Evolutionary conservation across 2,329 filamentous ascomycete genomes (phyloP).

Genomic region (Phyllosticta citrichinensis): DNA sequence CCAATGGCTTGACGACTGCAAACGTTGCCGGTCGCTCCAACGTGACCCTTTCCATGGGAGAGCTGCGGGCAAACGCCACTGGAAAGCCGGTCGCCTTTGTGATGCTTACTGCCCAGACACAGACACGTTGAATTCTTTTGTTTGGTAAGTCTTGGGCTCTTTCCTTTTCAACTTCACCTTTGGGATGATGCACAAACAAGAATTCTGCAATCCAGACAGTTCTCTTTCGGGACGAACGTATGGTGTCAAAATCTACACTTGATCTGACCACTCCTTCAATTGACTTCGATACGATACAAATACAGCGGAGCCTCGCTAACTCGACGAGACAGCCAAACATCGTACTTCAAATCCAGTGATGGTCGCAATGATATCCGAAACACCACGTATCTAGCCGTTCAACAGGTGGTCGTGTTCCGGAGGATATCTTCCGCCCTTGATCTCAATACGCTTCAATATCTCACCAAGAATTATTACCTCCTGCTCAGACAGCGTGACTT

Average conservation of each 20-base stretch:
- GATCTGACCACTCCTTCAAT: slow-evolving; percentile 29
- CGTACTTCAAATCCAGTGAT: neutral
- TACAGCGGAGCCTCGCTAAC: slow-evolving; percentile 4
- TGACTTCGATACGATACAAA: neutral
- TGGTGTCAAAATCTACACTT: slow-evolving; percentile 42
- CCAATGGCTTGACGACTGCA: no score
- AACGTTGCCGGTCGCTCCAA: no score
- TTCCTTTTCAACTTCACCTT: neutral
- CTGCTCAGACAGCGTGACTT: slow-evolving; percentile 33
- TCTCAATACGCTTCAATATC: slow-evolving; percentile 38
- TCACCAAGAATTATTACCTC: slow-evolving; percentile 43
- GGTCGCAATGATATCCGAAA: neutral
- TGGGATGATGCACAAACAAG: slow-evolving; percentile 33
- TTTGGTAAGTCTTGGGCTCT: neutral
- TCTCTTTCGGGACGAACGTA: slow-evolving; percentile 16
- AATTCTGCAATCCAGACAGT: slow-evolving; percentile 42
- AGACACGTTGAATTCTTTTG: neutral
- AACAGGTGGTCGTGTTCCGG: slow-evolving; percentile 9
- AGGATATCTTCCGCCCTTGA: slow-evolving; percentile 34
- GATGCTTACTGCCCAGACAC: no score
- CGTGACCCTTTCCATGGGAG: no score
- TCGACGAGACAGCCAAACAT: neutral
- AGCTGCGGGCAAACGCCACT: no score
- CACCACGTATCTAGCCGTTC: slow-evolving; percentile 5
- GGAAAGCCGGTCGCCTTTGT: no score